phyloP scores from a whole-genome alignment of 176 grass and related monocot genomes.

The barley (Hordeum vulgare) region MorexV3_pseudomolecules_assembly NC_058521.1:143213716-143214215 shows the following conservation, averaged over 20 bases:
- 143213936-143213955: slow-evolving; percentile 42
- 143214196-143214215: slow-evolving; percentile 7
- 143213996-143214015: slow-evolving; percentile 71
- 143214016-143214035: slow-evolving; percentile 46
- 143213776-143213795: slow-evolving; percentile 12
- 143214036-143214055: slow-evolving; percentile 58
- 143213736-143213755: slow-evolving; percentile 64
- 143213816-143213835: slow-evolving; percentile 61
- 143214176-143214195: not conserved
- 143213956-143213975: slow-evolving; percentile 54
- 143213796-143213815: slow-evolving; percentile 48
- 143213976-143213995: slow-evolving; percentile 41
- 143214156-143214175: not conserved
- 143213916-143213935: slow-evolving; percentile 42
- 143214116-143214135: slow-evolving; percentile 43
- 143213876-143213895: not conserved
- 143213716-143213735: slow-evolving; percentile 50
- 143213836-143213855: slow-evolving; percentile 71
- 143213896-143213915: not conserved
- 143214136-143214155: slow-evolving; percentile 48
- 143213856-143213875: not conserved
- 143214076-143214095: slow-evolving; percentile 88
- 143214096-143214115: slow-evolving; percentile 62
- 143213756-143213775: slow-evolving; percentile 55
- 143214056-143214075: slow-evolving; percentile 78